phyloP scores from a whole-genome alignment of 805 yeast species.

The Monosporozyma aquatica region DNA sequence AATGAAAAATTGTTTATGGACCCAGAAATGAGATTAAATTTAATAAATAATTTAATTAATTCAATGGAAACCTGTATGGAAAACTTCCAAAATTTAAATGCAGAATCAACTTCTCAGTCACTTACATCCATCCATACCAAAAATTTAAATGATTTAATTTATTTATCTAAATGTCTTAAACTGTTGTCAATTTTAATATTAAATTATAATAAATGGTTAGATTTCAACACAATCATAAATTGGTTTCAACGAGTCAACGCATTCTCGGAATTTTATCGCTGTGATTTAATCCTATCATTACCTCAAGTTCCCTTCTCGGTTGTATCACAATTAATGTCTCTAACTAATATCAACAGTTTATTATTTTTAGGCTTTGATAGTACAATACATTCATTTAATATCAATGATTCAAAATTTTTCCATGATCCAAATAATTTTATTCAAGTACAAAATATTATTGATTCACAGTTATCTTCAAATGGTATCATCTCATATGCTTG shows the following conservation, averaged over 20 bases:
- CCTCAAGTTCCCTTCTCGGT: constrained; percentile 4
- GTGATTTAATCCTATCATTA: constrained; percentile 5
- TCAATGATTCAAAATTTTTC: constrained; percentile 30
- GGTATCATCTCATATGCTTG: constrained; percentile 54
- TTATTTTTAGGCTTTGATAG: constrained; percentile 50
- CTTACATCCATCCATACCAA: constrained; percentile 15
- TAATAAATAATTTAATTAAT: constrained; percentile 1
- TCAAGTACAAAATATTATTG: constrained; percentile 31
- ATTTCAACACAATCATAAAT: constrained; percentile 26
- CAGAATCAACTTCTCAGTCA: no score
- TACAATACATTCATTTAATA: constrained; percentile 35
- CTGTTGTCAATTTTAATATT: constrained; percentile 34
- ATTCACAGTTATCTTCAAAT: constrained; percentile 18
- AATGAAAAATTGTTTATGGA: not conserved
- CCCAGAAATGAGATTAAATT: constrained; percentile 6
- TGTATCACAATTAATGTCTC: constrained; percentile 6
- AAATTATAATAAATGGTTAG: constrained; percentile 22
- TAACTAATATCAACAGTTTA: constrained; percentile 33
- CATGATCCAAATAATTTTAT: constrained; percentile 34
- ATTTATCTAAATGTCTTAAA: constrained; percentile 30
- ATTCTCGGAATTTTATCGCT: constrained; percentile 3
- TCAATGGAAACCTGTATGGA: not conserved
- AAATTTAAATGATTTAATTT: constrained; percentile 28
- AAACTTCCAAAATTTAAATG: not conserved
- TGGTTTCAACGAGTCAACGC: constrained; percentile 42